Evolutionary conservation across 192 early-diverging fungal species (phyloP), one percentile per base, ranked within the genome.

Genomic region (Backusella mclennaniae): DNA sequence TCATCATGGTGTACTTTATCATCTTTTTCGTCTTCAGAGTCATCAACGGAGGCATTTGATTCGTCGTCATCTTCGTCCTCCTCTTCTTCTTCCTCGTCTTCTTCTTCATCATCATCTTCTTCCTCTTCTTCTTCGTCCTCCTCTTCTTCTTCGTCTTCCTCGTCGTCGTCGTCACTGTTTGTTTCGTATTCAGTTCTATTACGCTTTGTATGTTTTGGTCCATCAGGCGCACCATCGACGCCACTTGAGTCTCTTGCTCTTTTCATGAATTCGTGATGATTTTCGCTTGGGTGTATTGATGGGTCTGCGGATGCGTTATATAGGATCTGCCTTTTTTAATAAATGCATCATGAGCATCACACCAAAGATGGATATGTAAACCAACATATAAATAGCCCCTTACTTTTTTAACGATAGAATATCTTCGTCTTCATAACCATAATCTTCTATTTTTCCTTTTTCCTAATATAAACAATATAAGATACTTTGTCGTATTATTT

Each of bases 361-460:
- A 17, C 41, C 4, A 15, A 1, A 29, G 11, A 21, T 35, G 33
- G 33, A 26, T 26, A 26, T 33, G 2, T 33, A 33, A 33, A 33
- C 33, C 33, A 44, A 23, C 23, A 44, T 19, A 52, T 33, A 17
- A 21, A 23, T 6, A 52, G 6, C 46, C 21, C 44, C 80, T 71
- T 84, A 84, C 83, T 86, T 85, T 66, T 85, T 73, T 67, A 89
- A 52, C 9, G 79, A 86, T 42, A 67, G 35, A 12, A 89, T 83
- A 46, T 85, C 82, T 35, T 87, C 85, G 63, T 89, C 86, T 59
- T 82, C 79, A 70, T 87, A 89, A 8, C 78, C 79, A 69, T 86
- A 87, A 76, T 89, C 86, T 15, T 84, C 59, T 19, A 87, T 77
- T 73, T 87, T 89, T 36, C 77, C 83, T 29, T 89, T 89, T 76